phyloP scores from a whole-genome alignment of 805 yeast genomes.

The Metschnikowia bowlesiae region DNA sequence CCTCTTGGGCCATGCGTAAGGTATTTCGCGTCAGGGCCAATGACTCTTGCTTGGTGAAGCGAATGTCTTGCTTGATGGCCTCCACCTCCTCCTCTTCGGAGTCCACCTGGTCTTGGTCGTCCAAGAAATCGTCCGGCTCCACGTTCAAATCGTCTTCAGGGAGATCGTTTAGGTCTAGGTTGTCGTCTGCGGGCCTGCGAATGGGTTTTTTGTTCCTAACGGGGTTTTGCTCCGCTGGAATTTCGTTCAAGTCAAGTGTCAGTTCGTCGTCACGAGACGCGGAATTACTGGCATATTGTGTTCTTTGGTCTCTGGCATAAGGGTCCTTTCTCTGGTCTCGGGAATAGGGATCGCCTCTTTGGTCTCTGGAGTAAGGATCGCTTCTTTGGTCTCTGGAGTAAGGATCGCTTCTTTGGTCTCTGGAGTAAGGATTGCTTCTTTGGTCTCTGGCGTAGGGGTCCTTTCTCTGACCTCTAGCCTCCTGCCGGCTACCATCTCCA shows the following conservation, averaged over 20 bases:
- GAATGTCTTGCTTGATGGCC: slow-evolving; percentile 73
- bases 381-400: not conserved
- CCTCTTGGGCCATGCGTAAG: slow-evolving; percentile 48
- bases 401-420: not conserved
- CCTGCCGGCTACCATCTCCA: not conserved
- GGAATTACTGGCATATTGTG: not conserved
- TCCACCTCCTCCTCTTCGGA: slow-evolving; percentile 86
- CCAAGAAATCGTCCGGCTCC: slow-evolving; percentile 31
- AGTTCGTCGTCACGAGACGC: slow-evolving; percentile 24
- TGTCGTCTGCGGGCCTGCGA: slow-evolving; percentile 22
- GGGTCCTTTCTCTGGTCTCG: not conserved
- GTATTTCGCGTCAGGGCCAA: slow-evolving; percentile 83
- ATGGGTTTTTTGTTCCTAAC: slow-evolving; percentile 20
- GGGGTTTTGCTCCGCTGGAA: slow-evolving; percentile 30
- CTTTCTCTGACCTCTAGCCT: not conserved
- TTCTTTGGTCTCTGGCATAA: not conserved
- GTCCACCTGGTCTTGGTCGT: slow-evolving; percentile 37
- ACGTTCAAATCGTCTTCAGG: slow-evolving; percentile 35
- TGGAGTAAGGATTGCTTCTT: not conserved
- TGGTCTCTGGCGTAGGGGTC: not conserved
- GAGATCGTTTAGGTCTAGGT: slow-evolving; percentile 29
- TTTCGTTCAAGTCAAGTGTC: slow-evolving; percentile 35
- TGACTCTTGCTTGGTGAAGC: slow-evolving; percentile 82
- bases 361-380: not conserved
- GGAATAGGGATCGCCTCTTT: not conserved